Conservation (phyloP, 2,329 filamentous ascomycete species). For the Eutypella sp. region DNA sequence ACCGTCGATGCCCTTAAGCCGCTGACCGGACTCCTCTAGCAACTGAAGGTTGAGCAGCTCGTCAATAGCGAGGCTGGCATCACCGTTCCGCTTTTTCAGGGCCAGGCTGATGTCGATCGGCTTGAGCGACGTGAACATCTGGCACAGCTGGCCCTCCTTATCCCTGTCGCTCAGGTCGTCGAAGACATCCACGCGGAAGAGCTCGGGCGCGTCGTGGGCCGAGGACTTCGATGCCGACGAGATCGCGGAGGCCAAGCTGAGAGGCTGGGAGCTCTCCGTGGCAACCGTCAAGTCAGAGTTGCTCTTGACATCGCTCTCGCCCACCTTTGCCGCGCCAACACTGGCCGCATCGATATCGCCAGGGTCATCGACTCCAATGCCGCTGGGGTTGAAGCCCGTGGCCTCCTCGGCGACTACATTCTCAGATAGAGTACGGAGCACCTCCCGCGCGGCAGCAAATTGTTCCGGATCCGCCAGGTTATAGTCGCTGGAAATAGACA, state of each 20-base stretch:
- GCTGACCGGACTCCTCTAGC: slow-evolving; percentile 62
- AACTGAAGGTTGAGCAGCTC: slow-evolving; percentile 75
- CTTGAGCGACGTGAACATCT: slow-evolving; percentile 69
- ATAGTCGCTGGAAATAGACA: slow-evolving; percentile 71
- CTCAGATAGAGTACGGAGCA: slow-evolving; percentile 61
- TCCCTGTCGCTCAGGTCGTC: slow-evolving; percentile 48
- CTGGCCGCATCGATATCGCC: slow-evolving; percentile 14
- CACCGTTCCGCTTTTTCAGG: slow-evolving; percentile 61
- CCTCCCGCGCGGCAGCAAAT: slow-evolving; percentile 49
- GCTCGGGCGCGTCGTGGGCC: slow-evolving; percentile 16
- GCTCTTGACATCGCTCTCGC: slow-evolving; percentile 23
- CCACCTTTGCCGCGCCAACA: slow-evolving; percentile 4
- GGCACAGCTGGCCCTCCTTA: slow-evolving; percentile 58
- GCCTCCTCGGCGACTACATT: slow-evolving; percentile 63
- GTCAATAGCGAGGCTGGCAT: slow-evolving; percentile 69
- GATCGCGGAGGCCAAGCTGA: slow-evolving; percentile 15
- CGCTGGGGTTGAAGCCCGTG: slow-evolving; percentile 73
- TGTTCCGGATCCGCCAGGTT: slow-evolving; percentile 52
- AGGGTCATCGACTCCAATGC: slow-evolving; percentile 46
- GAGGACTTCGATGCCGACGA: slow-evolving; percentile 21
- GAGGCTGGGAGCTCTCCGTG: slow-evolving; percentile 20
- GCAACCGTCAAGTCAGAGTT: slow-evolving; percentile 19
- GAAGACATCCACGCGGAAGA: slow-evolving; percentile 25
- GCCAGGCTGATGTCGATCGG: slow-evolving; percentile 60
- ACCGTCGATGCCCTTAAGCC: slow-evolving; percentile 73